Conservation (phyloP, 2,329 filamentous ascomycete genomes). For the Blastomyces percursus region DNA sequence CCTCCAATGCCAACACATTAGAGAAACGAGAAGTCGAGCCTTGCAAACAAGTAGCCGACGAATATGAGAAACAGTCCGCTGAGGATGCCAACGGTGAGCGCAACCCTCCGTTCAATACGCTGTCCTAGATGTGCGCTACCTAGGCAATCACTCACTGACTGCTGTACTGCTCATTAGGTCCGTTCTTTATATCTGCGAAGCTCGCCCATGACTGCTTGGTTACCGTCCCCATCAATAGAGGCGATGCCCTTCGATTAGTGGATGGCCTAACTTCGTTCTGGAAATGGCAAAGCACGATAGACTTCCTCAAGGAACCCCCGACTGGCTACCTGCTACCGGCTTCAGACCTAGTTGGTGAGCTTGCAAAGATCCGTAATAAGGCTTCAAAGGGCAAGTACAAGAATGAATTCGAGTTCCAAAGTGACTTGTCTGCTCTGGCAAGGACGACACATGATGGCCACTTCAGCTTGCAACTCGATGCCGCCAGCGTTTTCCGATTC, state of each 20-base stretch:
- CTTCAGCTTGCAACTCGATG: constrained; percentile 19
- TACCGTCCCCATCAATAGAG: constrained; percentile 17
- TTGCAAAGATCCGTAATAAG: constrained; percentile 39
- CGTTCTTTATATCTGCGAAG: constrained; percentile 9
- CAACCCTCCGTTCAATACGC: neutral
- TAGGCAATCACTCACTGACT: neutral
- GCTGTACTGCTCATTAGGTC: constrained; percentile 6
- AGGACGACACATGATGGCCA: constrained; percentile 54
- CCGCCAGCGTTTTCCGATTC: constrained; percentile 35
- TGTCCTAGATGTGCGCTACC: neutral
- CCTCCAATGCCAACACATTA: neutral
- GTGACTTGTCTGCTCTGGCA: constrained; percentile 44
- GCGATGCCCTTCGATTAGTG: constrained; percentile 15
- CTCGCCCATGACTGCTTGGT: constrained; percentile 17
- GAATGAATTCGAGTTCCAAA: constrained; percentile 47
- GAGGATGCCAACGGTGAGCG: neutral
- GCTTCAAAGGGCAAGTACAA: constrained; percentile 34
- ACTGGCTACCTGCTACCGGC: constrained; percentile 40
- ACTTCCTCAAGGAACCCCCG: constrained; percentile 36
- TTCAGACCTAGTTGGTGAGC: constrained; percentile 38
- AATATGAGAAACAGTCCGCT: neutral
- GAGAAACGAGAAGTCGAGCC: neutral
- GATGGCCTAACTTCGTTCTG: constrained; percentile 17
- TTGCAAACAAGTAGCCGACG: constrained; percentile 2
- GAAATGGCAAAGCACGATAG: constrained; percentile 19